Conservation (phyloP, 768 basidiomycete genomes). For the Cubamyces lactineus region DNA sequence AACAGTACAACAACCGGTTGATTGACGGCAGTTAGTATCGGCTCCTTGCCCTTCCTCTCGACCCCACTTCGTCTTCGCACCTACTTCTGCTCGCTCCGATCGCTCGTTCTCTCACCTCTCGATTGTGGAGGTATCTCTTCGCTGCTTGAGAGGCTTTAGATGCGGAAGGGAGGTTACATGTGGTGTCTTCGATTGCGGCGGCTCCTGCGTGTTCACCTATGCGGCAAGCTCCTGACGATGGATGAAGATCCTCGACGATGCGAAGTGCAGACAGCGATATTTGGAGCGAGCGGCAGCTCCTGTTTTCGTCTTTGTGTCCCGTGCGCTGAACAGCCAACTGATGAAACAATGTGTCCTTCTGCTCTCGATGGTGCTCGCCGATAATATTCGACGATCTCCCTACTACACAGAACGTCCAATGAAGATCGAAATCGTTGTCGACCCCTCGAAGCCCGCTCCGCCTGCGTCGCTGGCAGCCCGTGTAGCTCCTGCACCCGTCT, state of each 20-base stretch:
- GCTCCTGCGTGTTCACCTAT: slow-evolving; percentile 1
- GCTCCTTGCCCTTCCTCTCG: slow-evolving; percentile 44
- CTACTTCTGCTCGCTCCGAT: slow-evolving; percentile 16
- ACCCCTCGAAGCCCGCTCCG: slow-evolving; percentile 72
- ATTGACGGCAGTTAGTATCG: slow-evolving; percentile 99
- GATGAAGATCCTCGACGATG: slow-evolving; percentile 22
- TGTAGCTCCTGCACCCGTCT: slow-evolving; percentile 70
- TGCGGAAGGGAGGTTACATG: neutral
- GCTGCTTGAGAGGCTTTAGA: slow-evolving; percentile 2
- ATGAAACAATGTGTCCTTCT: slow-evolving; percentile 40
- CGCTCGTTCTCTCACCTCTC: slow-evolving; percentile 1
- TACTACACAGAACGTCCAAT: slow-evolving; percentile 81
- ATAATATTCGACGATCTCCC: slow-evolving; percentile 30
- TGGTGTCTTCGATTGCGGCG: neutral
- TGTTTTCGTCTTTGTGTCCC: slow-evolving; percentile 35
- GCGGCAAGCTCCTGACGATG: slow-evolving; percentile 13
- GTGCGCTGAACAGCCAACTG: slow-evolving; percentile 40
- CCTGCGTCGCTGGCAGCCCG: slow-evolving; percentile 74
- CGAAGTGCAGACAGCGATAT: slow-evolving; percentile 8
- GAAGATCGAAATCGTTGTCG: slow-evolving; percentile 98
- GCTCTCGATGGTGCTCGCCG: slow-evolving; percentile 28
- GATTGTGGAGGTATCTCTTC: slow-evolving; percentile 5
- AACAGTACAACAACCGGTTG: slow-evolving; percentile 96
- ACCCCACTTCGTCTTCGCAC: slow-evolving; percentile 36
- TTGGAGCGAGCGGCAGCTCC: slow-evolving; percentile 21